Percentiles rank a stretch among this genome's conserved stretches.
These are phyloP conservation scores for Eutreptiella sp. DNA, from an alignment of 208 protist genomes.

Conservation along the genomic window DNA sequence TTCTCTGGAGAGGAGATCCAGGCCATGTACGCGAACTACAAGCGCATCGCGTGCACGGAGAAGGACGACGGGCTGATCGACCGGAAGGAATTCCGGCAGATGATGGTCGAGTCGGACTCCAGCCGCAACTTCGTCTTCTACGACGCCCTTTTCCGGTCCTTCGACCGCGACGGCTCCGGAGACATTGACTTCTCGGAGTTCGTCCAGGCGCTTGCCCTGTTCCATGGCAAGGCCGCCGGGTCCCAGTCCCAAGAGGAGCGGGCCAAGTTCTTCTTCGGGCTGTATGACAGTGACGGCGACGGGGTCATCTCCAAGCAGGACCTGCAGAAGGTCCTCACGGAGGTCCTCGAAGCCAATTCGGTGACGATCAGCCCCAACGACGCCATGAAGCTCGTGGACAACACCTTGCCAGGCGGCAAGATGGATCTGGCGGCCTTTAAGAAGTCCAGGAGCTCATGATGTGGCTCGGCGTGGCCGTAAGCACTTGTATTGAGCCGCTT, in stretches of 20 bases:
- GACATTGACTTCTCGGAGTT: constrained; percentile 17
- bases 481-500: no score
- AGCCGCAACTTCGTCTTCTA: constrained; percentile 10
- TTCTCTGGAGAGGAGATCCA: constrained; percentile 18
- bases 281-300: constrained; percentile 24
- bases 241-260: background rate
- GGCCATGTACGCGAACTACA: constrained; percentile 25
- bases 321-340: constrained; percentile 19
- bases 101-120: constrained; percentile 11
- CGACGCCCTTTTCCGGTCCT: constrained; percentile 18
- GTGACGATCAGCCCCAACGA: no score
- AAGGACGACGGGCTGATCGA: constrained; percentile 19
- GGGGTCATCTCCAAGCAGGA: constrained; percentile 17
- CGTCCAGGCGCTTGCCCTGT: constrained; percentile 10
- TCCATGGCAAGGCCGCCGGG: constrained; percentile 6
- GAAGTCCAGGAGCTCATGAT: no score
- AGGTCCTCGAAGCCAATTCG: no score
- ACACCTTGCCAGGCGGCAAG: no score
- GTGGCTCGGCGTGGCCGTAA: no score
- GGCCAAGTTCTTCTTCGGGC: constrained; percentile 17
- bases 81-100: constrained; percentile 11
- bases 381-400: no score
- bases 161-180: constrained; percentile 8
- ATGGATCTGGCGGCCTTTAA: no score
- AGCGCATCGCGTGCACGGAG: constrained; percentile 2